phyloP scores from a whole-genome alignment of 1,284 basidiomycete species.

The Irpex lacteus region DNA sequence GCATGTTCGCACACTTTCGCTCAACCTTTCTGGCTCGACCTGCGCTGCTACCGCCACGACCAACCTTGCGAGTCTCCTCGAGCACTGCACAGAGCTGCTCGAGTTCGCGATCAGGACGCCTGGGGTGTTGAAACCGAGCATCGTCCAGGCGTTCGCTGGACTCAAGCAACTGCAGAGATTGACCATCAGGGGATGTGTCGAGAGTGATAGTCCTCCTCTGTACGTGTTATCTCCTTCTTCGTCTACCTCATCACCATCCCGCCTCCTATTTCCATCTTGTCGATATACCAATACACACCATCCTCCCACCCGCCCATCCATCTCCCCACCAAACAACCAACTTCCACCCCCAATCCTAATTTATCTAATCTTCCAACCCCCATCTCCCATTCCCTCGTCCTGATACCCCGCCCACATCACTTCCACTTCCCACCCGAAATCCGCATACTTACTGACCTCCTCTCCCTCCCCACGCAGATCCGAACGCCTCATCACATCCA shows the following conservation, averaged over 20 bases:
- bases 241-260: not conserved
- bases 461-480: slow-evolving; percentile 41
- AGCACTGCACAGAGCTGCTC: slow-evolving; percentile 44
- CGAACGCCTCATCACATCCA: slow-evolving; percentile 63
- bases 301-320: no score
- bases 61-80: slow-evolving; percentile 47
- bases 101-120: slow-evolving; percentile 50
- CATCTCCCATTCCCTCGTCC: no score
- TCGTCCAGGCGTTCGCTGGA: slow-evolving; percentile 50
- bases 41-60: slow-evolving; percentile 35
- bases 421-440: not conserved
- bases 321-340: no score
- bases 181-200: slow-evolving; percentile 50
- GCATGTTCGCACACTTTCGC: slow-evolving; percentile 52
- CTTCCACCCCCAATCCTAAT: no score
- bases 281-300: no score
- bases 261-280: no score
- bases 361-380: no score
- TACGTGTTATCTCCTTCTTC: slow-evolving; percentile 33
- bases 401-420: no score
- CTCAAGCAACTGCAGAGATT: slow-evolving; percentile 45
- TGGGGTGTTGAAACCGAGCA: slow-evolving; percentile 47
- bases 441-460: slow-evolving; percentile 17
- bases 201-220: slow-evolving; percentile 54
- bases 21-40: slow-evolving; percentile 39